Conservation (phyloP, 345 rosid species). For the Sisymbrium altissimum region DNA sequence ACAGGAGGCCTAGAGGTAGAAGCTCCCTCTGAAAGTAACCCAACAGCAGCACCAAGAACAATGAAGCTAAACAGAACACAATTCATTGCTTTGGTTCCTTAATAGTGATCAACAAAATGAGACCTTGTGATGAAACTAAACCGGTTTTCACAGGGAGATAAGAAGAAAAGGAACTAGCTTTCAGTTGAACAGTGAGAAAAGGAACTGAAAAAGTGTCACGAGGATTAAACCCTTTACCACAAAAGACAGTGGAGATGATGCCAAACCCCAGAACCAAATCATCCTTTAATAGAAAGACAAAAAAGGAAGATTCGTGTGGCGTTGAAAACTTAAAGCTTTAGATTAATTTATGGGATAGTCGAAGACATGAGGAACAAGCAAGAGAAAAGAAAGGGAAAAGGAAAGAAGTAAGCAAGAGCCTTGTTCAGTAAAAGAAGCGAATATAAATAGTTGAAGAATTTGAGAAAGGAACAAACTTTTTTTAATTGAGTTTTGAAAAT, state of each 20-base stretch:
- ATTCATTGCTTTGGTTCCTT: slow-evolving; percentile 38
- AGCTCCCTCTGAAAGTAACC: slow-evolving; percentile 40
- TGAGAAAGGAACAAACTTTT: slow-evolving; percentile 27
- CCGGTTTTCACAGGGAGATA: neutral
- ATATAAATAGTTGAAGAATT: neutral
- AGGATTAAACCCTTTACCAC: neutral
- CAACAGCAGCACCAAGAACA: slow-evolving; percentile 30
- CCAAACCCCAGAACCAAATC: slow-evolving; percentile 16
- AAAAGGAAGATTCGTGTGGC: slow-evolving; percentile 8
- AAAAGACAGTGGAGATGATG: slow-evolving; percentile 11
- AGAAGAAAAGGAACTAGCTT: slow-evolving; percentile 21
- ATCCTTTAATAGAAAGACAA: slow-evolving; percentile 3
- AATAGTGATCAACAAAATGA: neutral
- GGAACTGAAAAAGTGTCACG: slow-evolving; percentile 12
- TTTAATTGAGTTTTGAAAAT: neutral
- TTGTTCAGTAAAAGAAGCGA: neutral
- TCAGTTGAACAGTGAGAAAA: slow-evolving; percentile 20
- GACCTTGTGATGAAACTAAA: neutral
- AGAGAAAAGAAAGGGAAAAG: neutral
- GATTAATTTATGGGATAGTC: neutral
- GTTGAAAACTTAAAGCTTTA: neutral
- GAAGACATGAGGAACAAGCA: slow-evolving; percentile 23
- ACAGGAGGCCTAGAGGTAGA: slow-evolving; percentile 38
- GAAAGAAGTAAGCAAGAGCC: neutral
- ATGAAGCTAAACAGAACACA: slow-evolving; percentile 39